Percentiles rank a stretch among this genome's conserved stretches.
Conservation (phyloP, 148 eudicot species). For the Rhododendron mucronatum region DNA sequence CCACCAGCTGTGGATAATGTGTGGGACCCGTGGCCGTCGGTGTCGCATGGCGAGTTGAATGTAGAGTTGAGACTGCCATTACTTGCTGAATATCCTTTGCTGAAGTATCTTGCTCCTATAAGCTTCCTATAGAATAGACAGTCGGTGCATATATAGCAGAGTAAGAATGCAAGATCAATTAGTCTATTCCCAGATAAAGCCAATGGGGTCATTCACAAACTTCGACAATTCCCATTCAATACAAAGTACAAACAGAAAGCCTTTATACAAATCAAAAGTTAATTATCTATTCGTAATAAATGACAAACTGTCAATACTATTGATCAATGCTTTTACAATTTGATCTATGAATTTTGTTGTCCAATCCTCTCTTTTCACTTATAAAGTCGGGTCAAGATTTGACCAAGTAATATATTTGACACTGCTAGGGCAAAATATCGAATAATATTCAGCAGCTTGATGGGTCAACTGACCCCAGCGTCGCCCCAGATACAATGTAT, state of each 20-base stretch:
- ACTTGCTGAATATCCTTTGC: conserved; percentile 56
- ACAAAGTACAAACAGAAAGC: not conserved
- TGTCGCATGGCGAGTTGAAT: conserved; percentile 58
- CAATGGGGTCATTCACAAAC: not conserved
- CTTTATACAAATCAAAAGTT: not conserved
- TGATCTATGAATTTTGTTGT: not conserved
- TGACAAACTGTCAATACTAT: not conserved
- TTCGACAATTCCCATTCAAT: not conserved
- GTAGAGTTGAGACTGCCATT: conserved; percentile 42
- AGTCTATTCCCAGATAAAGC: not conserved
- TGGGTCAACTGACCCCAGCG: not conserved
- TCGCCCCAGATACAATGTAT: not conserved
- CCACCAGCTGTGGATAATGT: conserved; percentile 94
- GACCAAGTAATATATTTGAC: not conserved
- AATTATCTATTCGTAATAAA: not conserved
- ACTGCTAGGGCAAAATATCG: not conserved
- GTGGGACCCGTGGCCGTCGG: conserved; percentile 83
- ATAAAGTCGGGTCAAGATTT: not conserved
- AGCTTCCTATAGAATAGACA: conserved; percentile 45
- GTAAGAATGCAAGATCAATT: not conserved
- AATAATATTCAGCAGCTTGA: not conserved
- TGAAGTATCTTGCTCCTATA: conserved; percentile 87
- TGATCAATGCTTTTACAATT: not conserved
- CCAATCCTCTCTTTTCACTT: not conserved
- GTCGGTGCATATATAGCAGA: not conserved